These are phyloP conservation scores for Pythium monospermum DNA, from an alignment of 352 stramenopile species.

Conservation along the genomic window DNA sequence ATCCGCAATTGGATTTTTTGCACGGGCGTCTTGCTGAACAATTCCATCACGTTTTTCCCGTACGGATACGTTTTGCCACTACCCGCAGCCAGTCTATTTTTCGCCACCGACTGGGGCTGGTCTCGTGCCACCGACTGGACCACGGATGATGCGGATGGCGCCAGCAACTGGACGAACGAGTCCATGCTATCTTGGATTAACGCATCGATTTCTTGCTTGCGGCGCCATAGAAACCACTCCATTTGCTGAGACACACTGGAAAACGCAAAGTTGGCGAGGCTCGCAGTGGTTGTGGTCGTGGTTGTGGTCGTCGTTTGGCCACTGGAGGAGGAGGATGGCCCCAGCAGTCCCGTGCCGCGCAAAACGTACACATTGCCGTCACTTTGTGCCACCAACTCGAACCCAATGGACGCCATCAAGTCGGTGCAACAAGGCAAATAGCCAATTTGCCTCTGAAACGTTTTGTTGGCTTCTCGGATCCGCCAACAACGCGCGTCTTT, in stretches of 20 bases:
- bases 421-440: constrained; percentile 42
- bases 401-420: constrained; percentile 62
- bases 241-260: constrained; percentile 53
- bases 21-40: constrained; percentile 38
- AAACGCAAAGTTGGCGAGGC: constrained; percentile 57
- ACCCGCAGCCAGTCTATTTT: no score
- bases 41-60: constrained; percentile 42
- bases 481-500: constrained; percentile 65
- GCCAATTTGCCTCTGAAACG: constrained; percentile 57
- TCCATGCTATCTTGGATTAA: constrained; percentile 58
- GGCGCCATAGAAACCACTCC: constrained; percentile 76
- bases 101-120: neutral
- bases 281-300: constrained; percentile 13
- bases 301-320: neutral
- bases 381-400: constrained; percentile 33
- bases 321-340: no score
- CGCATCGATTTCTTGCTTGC: constrained; percentile 63
- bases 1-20: constrained; percentile 46
- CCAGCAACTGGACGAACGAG: constrained; percentile 39
- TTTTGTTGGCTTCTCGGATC: constrained; percentile 54
- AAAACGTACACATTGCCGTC: constrained; percentile 47
- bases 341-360: constrained; percentile 35
- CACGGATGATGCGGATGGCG: neutral
- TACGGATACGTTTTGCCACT: constrained; percentile 36
- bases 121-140: neutral